Percentiles rank a stretch among this genome's conserved stretches.
These are phyloP conservation scores for Malus sieversii DNA, from an alignment of 306 rosid genomes.

Conservation along the genomic window DNA sequence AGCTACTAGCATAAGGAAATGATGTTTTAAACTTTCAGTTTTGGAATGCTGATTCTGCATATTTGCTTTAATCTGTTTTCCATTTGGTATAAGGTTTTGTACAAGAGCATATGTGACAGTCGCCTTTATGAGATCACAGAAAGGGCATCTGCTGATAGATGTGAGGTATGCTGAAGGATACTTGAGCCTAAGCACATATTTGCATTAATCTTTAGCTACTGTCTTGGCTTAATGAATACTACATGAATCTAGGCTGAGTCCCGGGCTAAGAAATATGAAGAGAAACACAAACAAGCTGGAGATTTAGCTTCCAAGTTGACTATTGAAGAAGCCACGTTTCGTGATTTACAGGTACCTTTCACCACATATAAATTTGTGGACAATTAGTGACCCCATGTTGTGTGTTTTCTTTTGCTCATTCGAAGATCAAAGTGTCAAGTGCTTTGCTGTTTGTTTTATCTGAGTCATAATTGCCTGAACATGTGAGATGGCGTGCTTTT, in stretches of 20 bases:
- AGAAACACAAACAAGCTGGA: conserved; percentile 74
- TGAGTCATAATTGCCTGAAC: neutral
- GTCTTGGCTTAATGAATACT: conserved; percentile 10
- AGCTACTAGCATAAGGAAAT: too few relatives aligned
- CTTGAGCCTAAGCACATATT: conserved; percentile 17
- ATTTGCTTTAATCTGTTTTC: too few relatives aligned
- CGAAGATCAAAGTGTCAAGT: neutral
- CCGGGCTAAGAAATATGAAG: conserved; percentile 82
- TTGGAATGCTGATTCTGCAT: too few relatives aligned
- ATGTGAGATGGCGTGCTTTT: neutral
- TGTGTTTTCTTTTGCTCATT: neutral
- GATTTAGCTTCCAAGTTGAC: conserved; percentile 90
- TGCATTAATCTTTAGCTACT: too few relatives aligned
- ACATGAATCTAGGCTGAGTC: conserved; percentile 53
- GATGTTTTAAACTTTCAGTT: too few relatives aligned
- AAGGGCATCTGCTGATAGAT: conserved; percentile 67
- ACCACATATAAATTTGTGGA: neutral
- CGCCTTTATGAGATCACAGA: conserved; percentile 80
- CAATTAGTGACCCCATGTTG: conserved; percentile 5
- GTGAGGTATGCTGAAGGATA: conserved; percentile 56
- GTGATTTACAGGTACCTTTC: conserved; percentile 63
- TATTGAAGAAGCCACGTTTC: conserved; percentile 83
- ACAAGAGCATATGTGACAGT: conserved; percentile 73
- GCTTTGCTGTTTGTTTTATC: neutral
- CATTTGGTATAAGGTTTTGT: conserved; percentile 53